Base-by-base conservation (phyloP, 2,329 filamentous ascomycete species). In the Aspergillus pseudoterreus region DNA sequence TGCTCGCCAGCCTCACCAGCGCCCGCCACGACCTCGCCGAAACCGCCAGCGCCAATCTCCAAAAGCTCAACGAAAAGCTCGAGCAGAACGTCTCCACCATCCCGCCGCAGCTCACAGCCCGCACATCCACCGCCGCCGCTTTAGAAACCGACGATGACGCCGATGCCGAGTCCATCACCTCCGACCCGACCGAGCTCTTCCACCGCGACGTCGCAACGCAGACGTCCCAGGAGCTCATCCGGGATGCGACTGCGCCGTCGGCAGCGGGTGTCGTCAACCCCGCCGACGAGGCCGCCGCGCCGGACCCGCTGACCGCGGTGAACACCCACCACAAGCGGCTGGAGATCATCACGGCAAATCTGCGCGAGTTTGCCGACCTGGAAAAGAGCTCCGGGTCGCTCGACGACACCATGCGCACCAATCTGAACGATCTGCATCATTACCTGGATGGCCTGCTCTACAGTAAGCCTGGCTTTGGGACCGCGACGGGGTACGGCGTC, bases 201-300 rank as follows among this genome's bases (percentile, higher is more conserved):
- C 81, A 84, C 64, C 77, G 82, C 30, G 82, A 85, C 59, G 78
- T 81, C 53, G 83, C 81, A 46, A 84, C 82, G 0, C 83, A 86
- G 61, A 86, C 83, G 2, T 77, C 76, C 2, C 79, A 79, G 22
- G 65, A 66, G 27, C 36, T 54, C 17, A 30, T 22, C 19, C 38
- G 51, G 21, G 38, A 51, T 27, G 48, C 21, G 24, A 4, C 8
- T 11, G 8, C 27, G 27, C 45, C 10, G 19, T 50, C 4, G 53
- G 51, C 5, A 56, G 55, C 11, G 54, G 53, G 54, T 12, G 42
- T 22, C 5, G 39, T 21, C 17, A 42, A 42, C 10, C 4, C 17
- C 8, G 39, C 53, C 6, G 53, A 56, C 8, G 57, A 60, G 21
- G 48, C 49, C 10, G 42, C 50, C 1, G 45, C 51, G 1, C 48